Evolutionary conservation across 129 eudicot species (phyloP), one percentile per base, ranked within the genome.

Genomic region (Escallonia rubra): DNA sequence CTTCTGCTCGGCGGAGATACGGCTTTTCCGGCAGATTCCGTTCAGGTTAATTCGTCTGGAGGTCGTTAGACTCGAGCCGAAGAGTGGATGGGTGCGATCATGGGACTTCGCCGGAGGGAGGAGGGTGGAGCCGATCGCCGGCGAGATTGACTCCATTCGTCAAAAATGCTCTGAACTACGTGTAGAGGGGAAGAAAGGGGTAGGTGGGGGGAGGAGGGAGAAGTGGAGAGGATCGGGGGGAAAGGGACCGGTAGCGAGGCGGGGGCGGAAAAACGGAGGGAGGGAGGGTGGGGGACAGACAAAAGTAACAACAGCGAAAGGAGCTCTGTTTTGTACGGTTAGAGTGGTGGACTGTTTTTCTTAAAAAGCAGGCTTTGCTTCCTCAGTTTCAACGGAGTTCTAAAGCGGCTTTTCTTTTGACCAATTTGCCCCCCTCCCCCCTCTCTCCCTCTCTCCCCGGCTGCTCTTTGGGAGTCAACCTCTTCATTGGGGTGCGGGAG

Each of bases 81-180:
- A 16, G 43, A 63, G 66, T 61, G 65, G 53, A 63, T 43, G 4
- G 67, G 59, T 57, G 46, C 44, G 13, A n/a, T 55, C 38, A 57
- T 41, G 13, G 57, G 61, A 46, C 59, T 50, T 76, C 74, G 84
- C 40, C 80, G 88, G 85, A 6, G 69, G 43, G 50, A 74, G 41
- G 14, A 72, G 56, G 42, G 64, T 72, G 41, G 81, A 76, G 61
- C 55, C 78, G 79, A 80, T 90, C 87, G 82, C 87, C 82, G 87
- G 82, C 73, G 91, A 90, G 62, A 90, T 69, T 52, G 97, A 77
- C 50, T 81, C 95, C 97, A 90, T 90, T 46, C 6, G 10, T 55
- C 43, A 15, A 41, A 41, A 46, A 53, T 15, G 70, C 41, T 9
- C 41, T 52, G 42, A 8, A 8, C 6, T 9, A 46, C 4, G 57